Conservation (phyloP, 2,329 filamentous ascomycete species). For the Chaetomium strumarium region DNA sequence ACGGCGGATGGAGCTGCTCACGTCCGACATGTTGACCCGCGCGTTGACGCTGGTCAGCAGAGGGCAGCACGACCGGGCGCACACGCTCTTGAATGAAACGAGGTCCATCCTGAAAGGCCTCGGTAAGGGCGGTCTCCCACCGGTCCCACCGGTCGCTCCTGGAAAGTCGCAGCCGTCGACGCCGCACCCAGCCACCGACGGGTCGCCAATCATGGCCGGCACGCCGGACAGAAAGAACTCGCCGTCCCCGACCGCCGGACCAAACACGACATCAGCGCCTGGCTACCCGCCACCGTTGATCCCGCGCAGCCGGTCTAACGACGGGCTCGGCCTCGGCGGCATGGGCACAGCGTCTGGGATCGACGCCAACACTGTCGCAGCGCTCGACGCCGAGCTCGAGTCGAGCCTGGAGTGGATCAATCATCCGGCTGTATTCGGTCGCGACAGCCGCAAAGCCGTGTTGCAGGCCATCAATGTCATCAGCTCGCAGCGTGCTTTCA, state of each 20-base stretch:
- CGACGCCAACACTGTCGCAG: conserved; percentile 72
- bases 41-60: conserved; percentile 85
- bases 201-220: conserved; percentile 37
- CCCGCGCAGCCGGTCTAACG: conserved; percentile 48
- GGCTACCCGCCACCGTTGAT: conserved; percentile 40
- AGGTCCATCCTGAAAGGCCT: conserved; percentile 92
- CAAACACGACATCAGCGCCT: conserved; percentile 37
- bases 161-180: conserved; percentile 43
- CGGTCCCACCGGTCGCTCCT: conserved; percentile 63
- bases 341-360: conserved; percentile 57
- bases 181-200: conserved; percentile 41
- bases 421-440: conserved; percentile 88
- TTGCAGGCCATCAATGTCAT: conserved; percentile 96
- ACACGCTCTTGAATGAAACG: conserved; percentile 88
- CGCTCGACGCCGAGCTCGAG: conserved; percentile 86
- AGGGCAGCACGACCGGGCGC: conserved; percentile 87
- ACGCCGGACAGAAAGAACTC: conserved; percentile 52
- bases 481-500: conserved; percentile 87
- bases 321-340: conserved; percentile 49
- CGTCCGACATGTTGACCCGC: conserved; percentile 94
- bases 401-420: conserved; percentile 94
- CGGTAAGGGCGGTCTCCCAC: conserved; percentile 88
- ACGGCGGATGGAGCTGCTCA: conserved; percentile 92
- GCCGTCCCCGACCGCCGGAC: conserved; percentile 50
- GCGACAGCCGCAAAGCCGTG: conserved; percentile 91